Base-by-base conservation (phyloP, 202 grass and related monocot genomes). In the Bolboschoenoplectus hybrid region DNA sequence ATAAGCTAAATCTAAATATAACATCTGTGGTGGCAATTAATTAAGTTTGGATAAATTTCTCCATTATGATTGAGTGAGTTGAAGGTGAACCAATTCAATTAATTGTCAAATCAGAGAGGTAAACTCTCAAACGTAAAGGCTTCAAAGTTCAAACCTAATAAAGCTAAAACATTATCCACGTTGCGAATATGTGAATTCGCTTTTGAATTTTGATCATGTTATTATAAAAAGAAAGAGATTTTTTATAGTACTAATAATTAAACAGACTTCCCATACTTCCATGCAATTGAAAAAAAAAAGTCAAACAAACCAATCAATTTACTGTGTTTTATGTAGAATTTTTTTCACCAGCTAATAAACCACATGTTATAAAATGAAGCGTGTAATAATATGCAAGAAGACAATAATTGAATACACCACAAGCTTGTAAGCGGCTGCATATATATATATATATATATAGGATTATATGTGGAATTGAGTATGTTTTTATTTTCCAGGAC, bases 131-230 rank as follows among this genome's bases (percentile, higher is more conserved):
- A 26, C 41, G 68, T 72, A 46, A 26, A 47, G 41, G 16, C 26
- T 26, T 26, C 26, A 26, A 26, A 26, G 26, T 46, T 47, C 17
- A 72, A 47, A 20, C 68, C 43, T 43, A 46, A 20, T 46, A 45
- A 47, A 72, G 68, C 43, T 72, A 72, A 19, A 72, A 72, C 68
- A 47, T 72, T 47, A 72, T 72, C 68, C 43, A 20, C 43, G 41
- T 47, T 72, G 16, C 17, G 6, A 72, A 64, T 11, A 47, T 47
- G 6, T 9, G 4, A 6, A 41, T 41, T 41, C 11, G 16, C 16
- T 72, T 72, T 72, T 47, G 5, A 46, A 26, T 26, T 71, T 7
- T 19, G 38, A 6, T 44, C 9, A 71, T 1, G 9, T 9, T 71
- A 8, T 71, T 17, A 45, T 9, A n/a, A 4, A 19, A 2, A 17